These are phyloP conservation scores for barley (Hordeum vulgare) DNA, from an alignment of 176 grass and related monocot species.

Conservation along the genomic window DNA sequence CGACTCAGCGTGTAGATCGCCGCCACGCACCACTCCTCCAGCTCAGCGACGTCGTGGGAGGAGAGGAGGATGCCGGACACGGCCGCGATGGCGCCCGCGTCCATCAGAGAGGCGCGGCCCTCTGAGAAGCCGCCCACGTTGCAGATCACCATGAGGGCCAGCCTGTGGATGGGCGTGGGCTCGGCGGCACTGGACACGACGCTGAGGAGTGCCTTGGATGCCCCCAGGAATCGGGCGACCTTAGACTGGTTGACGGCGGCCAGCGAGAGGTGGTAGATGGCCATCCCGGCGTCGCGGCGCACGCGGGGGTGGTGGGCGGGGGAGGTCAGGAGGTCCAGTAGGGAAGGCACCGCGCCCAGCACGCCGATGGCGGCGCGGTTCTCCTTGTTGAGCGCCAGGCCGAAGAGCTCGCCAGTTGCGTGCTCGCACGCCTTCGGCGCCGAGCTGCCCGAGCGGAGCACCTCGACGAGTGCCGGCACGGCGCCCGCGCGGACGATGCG, in stretches of 20 bases:
- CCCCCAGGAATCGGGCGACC: constrained; percentile 48
- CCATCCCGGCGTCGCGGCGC: no score
- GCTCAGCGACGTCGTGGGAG: no score
- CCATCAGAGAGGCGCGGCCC: constrained; percentile 56
- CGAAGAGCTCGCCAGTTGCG: constrained; percentile 66
- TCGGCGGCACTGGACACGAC: constrained; percentile 28
- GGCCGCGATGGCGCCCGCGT: no score
- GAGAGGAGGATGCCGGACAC: no score
- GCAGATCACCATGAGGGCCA: constrained; percentile 76
- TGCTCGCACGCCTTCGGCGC: constrained; percentile 61
- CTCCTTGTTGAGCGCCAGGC: constrained; percentile 63
- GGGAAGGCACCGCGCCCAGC: no score
- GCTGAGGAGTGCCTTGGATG: constrained; percentile 39
- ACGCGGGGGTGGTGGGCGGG: no score
- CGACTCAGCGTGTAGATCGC: constrained; percentile 78
- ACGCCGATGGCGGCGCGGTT: no score
- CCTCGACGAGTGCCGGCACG: constrained; percentile 63
- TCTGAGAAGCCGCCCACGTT: constrained; percentile 57
- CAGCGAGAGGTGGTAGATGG: no score
- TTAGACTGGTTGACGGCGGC: no score
- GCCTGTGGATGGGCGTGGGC: constrained; percentile 30
- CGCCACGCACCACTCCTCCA: no score
- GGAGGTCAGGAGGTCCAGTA: no score
- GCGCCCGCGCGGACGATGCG: constrained; percentile 67
- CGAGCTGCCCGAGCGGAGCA: constrained; percentile 24